Conservation (phyloP, 768 basidiomycete species). For the Suillus clintonianus region DNA sequence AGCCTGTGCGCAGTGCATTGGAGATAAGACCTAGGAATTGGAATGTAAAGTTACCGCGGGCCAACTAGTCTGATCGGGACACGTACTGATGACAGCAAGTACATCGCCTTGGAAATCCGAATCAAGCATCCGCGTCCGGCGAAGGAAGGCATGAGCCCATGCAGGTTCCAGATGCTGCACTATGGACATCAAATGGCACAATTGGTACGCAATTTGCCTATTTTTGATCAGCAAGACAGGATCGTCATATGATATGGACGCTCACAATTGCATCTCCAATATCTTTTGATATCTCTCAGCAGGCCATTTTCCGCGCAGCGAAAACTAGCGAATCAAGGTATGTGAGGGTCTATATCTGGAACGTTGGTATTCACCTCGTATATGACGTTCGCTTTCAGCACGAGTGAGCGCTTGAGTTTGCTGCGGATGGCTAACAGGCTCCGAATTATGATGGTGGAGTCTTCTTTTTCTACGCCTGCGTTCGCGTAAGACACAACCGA, state of each 20-base stretch:
- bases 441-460: constrained; percentile 56
- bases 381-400: constrained; percentile 56
- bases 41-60: neutral
- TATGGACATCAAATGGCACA: constrained; percentile 76
- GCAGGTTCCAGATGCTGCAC: constrained; percentile 70
- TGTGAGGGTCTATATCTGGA: neutral
- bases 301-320: constrained; percentile 78
- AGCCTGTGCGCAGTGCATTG: constrained; percentile 70
- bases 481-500: constrained; percentile 74
- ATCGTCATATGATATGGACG: neutral
- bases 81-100: constrained; percentile 75
- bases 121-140: constrained; percentile 73
- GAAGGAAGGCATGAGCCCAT: constrained; percentile 78
- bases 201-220: constrained; percentile 67
- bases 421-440: constrained; percentile 73
- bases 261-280: constrained; percentile 67
- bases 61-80: neutral
- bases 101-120: constrained; percentile 84
- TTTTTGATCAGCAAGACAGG: constrained; percentile 1
- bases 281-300: constrained; percentile 73
- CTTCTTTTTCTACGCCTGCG: constrained; percentile 51
- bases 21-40: constrained; percentile 66
- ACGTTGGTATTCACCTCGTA: constrained; percentile 57
- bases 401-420: constrained; percentile 66
- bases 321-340: constrained; percentile 50